These are phyloP conservation scores for Podila epigama DNA, from an alignment of 192 early-diverging fungal species.

Conservation along the genomic window DNA sequence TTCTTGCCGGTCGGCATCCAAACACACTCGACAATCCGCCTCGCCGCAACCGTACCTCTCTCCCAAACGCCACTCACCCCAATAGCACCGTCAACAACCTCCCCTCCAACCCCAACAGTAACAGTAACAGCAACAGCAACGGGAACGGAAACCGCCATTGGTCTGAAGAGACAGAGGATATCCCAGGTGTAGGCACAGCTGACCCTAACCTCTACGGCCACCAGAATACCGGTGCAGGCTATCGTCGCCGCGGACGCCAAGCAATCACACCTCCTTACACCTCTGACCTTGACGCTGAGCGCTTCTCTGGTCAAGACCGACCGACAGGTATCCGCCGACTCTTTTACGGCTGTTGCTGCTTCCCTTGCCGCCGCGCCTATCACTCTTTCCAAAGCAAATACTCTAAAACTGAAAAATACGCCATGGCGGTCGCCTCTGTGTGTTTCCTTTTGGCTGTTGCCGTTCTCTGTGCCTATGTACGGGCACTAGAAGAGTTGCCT, in stretches of 20 bases:
- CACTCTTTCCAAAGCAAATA: constrained; percentile 15
- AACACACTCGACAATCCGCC: not conserved
- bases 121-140: not conserved
- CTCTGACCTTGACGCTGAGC: constrained; percentile 32
- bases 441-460: constrained; percentile 25
- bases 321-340: constrained; percentile 18
- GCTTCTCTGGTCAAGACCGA: constrained; percentile 43
- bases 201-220: constrained; percentile 40
- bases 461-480: constrained; percentile 31
- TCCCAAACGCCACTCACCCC: constrained; percentile 13
- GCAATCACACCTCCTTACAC: not conserved
- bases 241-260: constrained; percentile 24
- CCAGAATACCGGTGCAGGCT: constrained; percentile 36
- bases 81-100: constrained; percentile 5
- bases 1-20: constrained; percentile 20
- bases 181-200: constrained; percentile 15
- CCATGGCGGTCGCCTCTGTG: constrained; percentile 6
- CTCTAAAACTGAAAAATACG: constrained; percentile 22
- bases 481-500: constrained; percentile 28
- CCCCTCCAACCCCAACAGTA: not conserved
- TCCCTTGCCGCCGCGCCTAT: constrained; percentile 12
- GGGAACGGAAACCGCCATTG: constrained; percentile 14
- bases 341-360: constrained; percentile 29
- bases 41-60: no score
- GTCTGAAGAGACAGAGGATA: constrained; percentile 47